phyloP scores from a whole-genome alignment of 345 rosid species.

The Eutrema japonicum region DNA sequence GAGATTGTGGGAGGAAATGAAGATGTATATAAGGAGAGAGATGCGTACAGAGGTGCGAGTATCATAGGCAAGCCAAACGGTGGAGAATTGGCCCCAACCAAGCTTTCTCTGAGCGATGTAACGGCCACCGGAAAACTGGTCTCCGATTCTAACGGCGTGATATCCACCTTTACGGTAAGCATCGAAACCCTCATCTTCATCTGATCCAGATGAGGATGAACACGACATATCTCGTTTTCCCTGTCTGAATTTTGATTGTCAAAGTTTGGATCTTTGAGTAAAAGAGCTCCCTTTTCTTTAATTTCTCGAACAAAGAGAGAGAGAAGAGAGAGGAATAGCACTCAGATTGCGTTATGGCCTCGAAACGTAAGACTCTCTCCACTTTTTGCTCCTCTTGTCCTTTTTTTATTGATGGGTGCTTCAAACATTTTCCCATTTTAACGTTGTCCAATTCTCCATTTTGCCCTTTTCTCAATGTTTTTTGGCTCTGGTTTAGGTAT shows the following conservation, averaged over 20 bases:
- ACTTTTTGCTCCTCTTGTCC: slow-evolving; percentile 44
- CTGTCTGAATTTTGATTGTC: slow-evolving; percentile 39
- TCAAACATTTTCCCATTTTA: slow-evolving; percentile 39
- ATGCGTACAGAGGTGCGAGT: slow-evolving; percentile 69
- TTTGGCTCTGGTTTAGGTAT: background rate
- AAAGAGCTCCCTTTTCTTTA: slow-evolving; percentile 28
- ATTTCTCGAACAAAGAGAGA: slow-evolving; percentile 23
- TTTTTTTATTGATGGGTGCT: slow-evolving; percentile 32
- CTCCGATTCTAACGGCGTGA: slow-evolving; percentile 94
- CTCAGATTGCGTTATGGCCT: slow-evolving; percentile 38
- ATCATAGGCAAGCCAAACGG: slow-evolving; percentile 99
- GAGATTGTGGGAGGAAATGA: background rate
- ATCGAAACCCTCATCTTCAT: slow-evolving; percentile 91
- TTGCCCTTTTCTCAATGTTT: slow-evolving; percentile 36
- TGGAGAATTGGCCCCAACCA: slow-evolving; percentile 99
- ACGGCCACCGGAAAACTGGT: slow-evolving; percentile 81
- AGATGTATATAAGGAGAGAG: slow-evolving; percentile 2
- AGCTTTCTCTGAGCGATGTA: slow-evolving; percentile 94
- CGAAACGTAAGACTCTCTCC: slow-evolving; percentile 46
- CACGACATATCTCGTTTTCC: slow-evolving; percentile 57
- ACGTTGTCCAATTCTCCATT: slow-evolving; percentile 34
- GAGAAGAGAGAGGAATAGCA: slow-evolving; percentile 37
- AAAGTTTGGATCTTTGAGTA: slow-evolving; percentile 43
- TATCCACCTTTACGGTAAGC: slow-evolving; percentile 96
- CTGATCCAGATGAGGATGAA: slow-evolving; percentile 93